A percentile compares a stretch with the other conserved stretches of the same genome.
phyloP scores from a whole-genome alignment of 1,139 yeast genomes.

The Pichia sp. region DNA sequence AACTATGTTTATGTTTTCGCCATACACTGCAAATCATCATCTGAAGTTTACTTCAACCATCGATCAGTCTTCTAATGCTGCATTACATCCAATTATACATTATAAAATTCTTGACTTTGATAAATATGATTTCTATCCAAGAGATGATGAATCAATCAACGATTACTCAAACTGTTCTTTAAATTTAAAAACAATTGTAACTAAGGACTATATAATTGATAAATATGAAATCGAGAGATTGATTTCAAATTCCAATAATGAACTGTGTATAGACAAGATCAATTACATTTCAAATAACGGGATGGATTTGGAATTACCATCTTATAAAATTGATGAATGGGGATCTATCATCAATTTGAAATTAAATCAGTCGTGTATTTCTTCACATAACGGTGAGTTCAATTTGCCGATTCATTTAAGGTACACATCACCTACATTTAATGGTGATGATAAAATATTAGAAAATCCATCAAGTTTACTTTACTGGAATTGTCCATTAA shows the following conservation, averaged over 20 bases:
- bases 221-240: conserved; percentile 20
- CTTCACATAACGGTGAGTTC: conserved; percentile 12
- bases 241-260: background rate
- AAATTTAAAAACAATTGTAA: conserved; percentile 19
- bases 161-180: conserved; percentile 18
- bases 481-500: conserved; percentile 25
- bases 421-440: conserved; percentile 21
- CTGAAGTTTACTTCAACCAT: background rate
- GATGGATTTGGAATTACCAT: conserved; percentile 28
- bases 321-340: conserved; percentile 20
- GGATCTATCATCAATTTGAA: conserved; percentile 21
- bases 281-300: conserved; percentile 13
- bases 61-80: background rate
- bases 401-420: conserved; percentile 28
- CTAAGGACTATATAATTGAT: conserved; percentile 23
- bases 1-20: background rate
- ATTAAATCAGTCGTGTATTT: conserved; percentile 16
- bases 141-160: conserved; percentile 17
- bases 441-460: conserved; percentile 3
- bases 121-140: conserved; percentile 1
- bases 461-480: conserved; percentile 19
- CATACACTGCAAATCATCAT: background rate
- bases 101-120: background rate
- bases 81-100: conserved; percentile 5
- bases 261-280: conserved; percentile 2